Evolutionary conservation across 78 protist species (phyloP).

Genomic region (Emiliania huxleyi): DNA sequence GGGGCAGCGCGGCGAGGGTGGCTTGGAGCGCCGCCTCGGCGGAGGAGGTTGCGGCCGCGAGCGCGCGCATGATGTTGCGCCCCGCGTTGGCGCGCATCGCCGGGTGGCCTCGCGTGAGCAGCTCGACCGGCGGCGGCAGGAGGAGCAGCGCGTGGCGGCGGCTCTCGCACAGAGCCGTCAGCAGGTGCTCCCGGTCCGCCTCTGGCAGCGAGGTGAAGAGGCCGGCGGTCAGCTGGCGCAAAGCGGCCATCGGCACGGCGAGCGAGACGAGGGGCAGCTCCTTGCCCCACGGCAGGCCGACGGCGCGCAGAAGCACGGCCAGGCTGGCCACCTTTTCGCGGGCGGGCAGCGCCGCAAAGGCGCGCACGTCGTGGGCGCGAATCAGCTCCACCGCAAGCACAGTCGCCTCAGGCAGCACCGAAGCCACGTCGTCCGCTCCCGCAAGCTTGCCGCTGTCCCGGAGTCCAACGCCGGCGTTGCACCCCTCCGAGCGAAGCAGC

Average conservation of each 20-base stretch:
- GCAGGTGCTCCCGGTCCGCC: background rate
- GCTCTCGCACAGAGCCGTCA: background rate
- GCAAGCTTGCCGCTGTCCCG: too few relatives aligned
- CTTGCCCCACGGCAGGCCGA: background rate
- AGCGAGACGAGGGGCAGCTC: background rate
- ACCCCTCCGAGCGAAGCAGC: too few relatives aligned
- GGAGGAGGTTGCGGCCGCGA: background rate
- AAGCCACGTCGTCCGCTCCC: too few relatives aligned
- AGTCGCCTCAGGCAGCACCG: background rate
- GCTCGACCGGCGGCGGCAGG: background rate
- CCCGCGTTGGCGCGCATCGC: background rate
- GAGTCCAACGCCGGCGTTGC: too few relatives aligned
- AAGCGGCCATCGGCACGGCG: background rate
- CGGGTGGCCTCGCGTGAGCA: background rate
- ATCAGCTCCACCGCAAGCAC: background rate
- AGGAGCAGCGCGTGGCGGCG: background rate
- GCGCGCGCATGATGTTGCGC: background rate
- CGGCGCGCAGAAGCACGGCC: background rate
- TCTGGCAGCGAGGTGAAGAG: background rate
- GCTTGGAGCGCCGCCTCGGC: background rate
- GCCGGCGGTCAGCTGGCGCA: background rate
- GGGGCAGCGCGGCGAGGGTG: background rate
- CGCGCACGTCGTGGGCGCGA: background rate
- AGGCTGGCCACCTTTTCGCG: background rate
- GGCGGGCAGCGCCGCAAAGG: background rate